A percentile compares a stretch with the other conserved stretches of the same genome.
Evolutionary conservation across 2,329 filamentous ascomycete species (phyloP).

Genomic region (Mariannaea sp.): DNA sequence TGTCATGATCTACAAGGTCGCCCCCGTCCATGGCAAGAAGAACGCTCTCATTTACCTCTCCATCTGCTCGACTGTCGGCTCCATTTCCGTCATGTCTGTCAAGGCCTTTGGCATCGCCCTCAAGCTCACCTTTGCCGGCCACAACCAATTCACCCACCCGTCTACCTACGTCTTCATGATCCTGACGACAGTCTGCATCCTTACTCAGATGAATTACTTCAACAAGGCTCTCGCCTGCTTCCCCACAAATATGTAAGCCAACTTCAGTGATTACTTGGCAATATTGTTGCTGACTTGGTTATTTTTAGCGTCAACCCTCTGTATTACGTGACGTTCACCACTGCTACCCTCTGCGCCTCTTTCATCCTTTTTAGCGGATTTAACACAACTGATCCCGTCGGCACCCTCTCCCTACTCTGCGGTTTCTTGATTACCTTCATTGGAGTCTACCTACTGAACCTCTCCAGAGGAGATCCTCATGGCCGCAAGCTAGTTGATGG

Average conservation of each 20-base stretch:
- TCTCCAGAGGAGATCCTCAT: slow-evolving; percentile 90
- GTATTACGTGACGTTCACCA: slow-evolving; percentile 98
- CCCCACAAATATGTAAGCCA: slow-evolving; percentile 89
- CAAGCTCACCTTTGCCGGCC: slow-evolving; percentile 89
- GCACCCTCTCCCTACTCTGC: slow-evolving; percentile 88
- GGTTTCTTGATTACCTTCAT: slow-evolving; percentile 95
- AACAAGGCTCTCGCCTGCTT: slow-evolving; percentile 98
- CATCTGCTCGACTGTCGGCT: slow-evolving; percentile 96
- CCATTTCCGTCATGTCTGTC: slow-evolving; percentile 97
- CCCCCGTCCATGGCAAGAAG: slow-evolving; percentile 87
- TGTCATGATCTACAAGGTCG: slow-evolving; percentile 95
- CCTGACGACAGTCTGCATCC: slow-evolving; percentile 86
- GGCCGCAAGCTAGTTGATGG: slow-evolving; percentile 69
- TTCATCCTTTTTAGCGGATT: slow-evolving; percentile 97
- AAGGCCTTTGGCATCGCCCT: slow-evolving; percentile 98
- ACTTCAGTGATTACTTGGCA: neutral
- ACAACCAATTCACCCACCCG: slow-evolving; percentile 94
- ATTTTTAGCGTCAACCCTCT: slow-evolving; percentile 85
- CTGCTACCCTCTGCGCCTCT: slow-evolving; percentile 88
- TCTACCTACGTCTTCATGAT: slow-evolving; percentile 98
- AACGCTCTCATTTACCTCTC: slow-evolving; percentile 97
- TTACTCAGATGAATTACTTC: slow-evolving; percentile 99
- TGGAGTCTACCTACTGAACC: slow-evolving; percentile 92
- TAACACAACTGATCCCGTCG: slow-evolving; percentile 90
- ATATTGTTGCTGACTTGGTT: neutral